Evolutionary conservation across 352 stramenopile species (phyloP).

Genomic region (Pythium dissotocum): DNA sequence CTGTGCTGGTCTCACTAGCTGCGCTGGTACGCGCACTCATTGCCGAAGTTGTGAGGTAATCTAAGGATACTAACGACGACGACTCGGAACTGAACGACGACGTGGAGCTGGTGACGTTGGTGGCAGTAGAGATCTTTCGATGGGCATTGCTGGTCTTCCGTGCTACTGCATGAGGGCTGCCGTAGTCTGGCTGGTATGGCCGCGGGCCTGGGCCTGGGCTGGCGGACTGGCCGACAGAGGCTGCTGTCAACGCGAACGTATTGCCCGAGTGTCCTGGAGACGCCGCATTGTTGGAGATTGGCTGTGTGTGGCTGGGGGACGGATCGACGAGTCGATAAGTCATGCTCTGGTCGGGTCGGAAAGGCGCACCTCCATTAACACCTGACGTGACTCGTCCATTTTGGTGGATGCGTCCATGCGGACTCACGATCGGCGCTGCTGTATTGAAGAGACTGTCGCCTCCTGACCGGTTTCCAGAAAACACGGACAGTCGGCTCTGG

Average conservation of each 20-base stretch:
- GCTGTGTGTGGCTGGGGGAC: conserved; percentile 16
- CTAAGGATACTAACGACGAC: conserved; percentile 6
- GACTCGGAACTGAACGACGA: conserved; percentile 1
- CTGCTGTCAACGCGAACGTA: not conserved
- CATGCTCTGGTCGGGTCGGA: conserved; percentile 21
- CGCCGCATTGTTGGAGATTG: not conserved
- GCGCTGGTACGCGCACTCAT: not conserved
- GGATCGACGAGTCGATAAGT: conserved; percentile 27
- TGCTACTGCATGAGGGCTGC: conserved; percentile 5
- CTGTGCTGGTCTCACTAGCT: conserved; percentile 17
- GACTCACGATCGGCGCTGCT: conserved; percentile 13
- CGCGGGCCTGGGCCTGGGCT: not conserved
- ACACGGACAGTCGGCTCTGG: conserved; percentile 24
- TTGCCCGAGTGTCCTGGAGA: not conserved
- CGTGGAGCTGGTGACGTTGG: not conserved
- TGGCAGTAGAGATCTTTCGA: not conserved
- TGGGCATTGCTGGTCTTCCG: not conserved
- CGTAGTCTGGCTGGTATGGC: conserved; percentile 17
- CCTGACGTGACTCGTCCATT: not conserved
- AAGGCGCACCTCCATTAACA: not conserved
- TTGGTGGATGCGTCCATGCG: not conserved
- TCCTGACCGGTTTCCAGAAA: conserved; percentile 9
- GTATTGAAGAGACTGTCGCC: conserved; percentile 23
- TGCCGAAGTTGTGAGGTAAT: not conserved
- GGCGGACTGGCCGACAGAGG: not conserved